Conservation (phyloP, 1,284 basidiomycete species). For the Sphagnurus paluster region DNA sequence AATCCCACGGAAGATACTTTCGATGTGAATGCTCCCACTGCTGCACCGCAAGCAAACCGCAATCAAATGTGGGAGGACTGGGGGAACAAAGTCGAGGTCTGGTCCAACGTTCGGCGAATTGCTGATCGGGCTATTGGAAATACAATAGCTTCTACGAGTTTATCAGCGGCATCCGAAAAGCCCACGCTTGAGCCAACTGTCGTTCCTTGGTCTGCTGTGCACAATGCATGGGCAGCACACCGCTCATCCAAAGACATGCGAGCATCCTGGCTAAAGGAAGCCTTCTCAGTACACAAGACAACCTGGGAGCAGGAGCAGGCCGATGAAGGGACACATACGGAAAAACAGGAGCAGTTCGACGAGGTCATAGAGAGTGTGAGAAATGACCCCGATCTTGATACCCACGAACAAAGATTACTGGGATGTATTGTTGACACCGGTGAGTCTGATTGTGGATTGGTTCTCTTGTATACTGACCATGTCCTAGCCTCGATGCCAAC, state of each 20-base stretch:
- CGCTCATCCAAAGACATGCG: constrained; percentile 50
- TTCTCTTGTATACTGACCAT: constrained; percentile 8
- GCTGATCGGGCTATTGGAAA: constrained; percentile 73
- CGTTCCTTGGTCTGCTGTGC: constrained; percentile 65
- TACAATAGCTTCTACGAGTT: constrained; percentile 47
- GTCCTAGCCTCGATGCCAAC: constrained; percentile 70
- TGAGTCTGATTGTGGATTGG: constrained; percentile 30
- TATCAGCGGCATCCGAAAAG: constrained; percentile 28
- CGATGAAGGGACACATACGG: constrained; percentile 36
- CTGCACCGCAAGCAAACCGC: constrained; percentile 19
- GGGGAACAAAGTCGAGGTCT: constrained; percentile 65
- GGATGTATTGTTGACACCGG: constrained; percentile 83
- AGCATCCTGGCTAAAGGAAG: constrained; percentile 62
- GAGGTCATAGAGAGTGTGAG: constrained; percentile 75
- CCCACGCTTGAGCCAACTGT: constrained; percentile 52
- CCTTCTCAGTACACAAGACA: constrained; percentile 35
- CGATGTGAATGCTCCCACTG: constrained; percentile 19
- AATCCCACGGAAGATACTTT: constrained; percentile 1
- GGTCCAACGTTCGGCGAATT: constrained; percentile 67
- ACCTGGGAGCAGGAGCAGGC: constrained; percentile 40
- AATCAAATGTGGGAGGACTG: constrained; percentile 69
- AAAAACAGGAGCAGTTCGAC: constrained; percentile 49
- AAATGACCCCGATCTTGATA: constrained; percentile 71
- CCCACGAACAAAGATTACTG: constrained; percentile 76
- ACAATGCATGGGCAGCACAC: constrained; percentile 61